phyloP scores from a whole-genome alignment of 192 early-diverging fungal species.

The Backusella sp. region DNA sequence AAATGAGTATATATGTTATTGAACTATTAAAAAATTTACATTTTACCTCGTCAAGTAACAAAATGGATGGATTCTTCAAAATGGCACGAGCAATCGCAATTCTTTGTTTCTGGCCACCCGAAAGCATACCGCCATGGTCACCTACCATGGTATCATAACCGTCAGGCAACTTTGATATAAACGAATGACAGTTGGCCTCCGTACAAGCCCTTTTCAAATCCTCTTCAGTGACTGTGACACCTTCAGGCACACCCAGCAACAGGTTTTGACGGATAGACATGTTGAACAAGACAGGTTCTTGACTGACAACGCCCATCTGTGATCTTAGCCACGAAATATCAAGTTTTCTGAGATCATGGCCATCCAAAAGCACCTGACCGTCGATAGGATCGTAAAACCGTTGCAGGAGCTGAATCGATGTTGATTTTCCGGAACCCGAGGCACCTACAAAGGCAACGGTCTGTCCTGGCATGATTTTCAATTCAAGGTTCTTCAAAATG shows the following conservation, averaged over 20 bases:
- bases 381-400: conserved; percentile 72
- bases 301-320: conserved; percentile 85
- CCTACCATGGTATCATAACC: conserved; percentile 83
- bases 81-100: conserved; percentile 93
- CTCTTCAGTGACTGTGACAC: conserved; percentile 60
- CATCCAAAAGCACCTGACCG: conserved; percentile 69
- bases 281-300: conserved; percentile 89
- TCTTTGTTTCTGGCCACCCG: conserved; percentile 92
- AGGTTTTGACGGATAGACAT: conserved; percentile 78
- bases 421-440: conserved; percentile 84
- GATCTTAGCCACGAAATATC: conserved; percentile 80
- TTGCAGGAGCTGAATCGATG: conserved; percentile 76
- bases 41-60: conserved; percentile 79
- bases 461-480: conserved; percentile 69
- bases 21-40: no score
- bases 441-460: conserved; percentile 89
- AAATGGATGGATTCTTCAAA: conserved; percentile 79
- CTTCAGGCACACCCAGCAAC: conserved; percentile 54
- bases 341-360: conserved; percentile 64
- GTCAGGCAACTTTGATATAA: conserved; percentile 80
- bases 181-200: conserved; percentile 75
- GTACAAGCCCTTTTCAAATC: conserved; percentile 65
- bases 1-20: conserved; percentile 31
- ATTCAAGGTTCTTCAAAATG: conserved; percentile 67
- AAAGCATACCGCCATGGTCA: conserved; percentile 69